Conservation (phyloP, 495 filamentous ascomycete species). For the Hapsidospora chrysogenum region DNA sequence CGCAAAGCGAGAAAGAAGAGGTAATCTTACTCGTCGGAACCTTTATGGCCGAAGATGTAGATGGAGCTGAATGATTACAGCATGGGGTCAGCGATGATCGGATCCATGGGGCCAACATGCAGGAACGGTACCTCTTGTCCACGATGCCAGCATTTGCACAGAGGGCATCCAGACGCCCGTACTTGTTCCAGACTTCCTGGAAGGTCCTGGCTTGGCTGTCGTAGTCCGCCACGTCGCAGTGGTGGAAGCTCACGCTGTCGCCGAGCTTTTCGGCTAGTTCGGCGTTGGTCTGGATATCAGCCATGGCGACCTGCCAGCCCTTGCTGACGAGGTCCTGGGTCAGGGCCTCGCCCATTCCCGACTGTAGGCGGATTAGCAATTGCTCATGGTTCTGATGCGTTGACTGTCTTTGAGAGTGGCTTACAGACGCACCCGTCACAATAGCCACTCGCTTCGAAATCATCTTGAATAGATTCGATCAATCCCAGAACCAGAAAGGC, state of each 20-base stretch:
- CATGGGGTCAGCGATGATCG: no score
- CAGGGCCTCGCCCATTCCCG: constrained; percentile 6
- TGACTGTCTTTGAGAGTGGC: no score
- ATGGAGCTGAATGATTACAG: no score
- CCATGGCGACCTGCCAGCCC: constrained; percentile 5
- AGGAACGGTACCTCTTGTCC: constrained; percentile 8
- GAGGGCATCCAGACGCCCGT: constrained; percentile 20
- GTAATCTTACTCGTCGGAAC: background rate
- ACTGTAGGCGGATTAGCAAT: constrained; percentile 2
- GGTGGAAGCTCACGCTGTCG: constrained; percentile 12
- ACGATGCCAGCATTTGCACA: constrained; percentile 25
- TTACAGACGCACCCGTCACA: constrained; percentile 7
- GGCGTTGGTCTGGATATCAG: constrained; percentile 3
- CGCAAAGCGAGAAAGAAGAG: no score
- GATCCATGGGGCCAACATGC: no score
- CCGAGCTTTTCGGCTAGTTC: constrained; percentile 8
- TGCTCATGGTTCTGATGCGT: no score
- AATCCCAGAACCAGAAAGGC: no score
- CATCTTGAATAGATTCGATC: background rate
- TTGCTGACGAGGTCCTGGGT: constrained; percentile 1
- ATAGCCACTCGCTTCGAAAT: constrained; percentile 4
- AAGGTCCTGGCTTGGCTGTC: constrained; percentile 17
- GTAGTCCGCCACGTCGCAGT: constrained; percentile 19
- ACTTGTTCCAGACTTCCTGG: constrained; percentile 13
- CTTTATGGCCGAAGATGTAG: background rate